Conservation (phyloP, 352 stramenopile genomes). For the Phytopythium chamaehyphon region DNA sequence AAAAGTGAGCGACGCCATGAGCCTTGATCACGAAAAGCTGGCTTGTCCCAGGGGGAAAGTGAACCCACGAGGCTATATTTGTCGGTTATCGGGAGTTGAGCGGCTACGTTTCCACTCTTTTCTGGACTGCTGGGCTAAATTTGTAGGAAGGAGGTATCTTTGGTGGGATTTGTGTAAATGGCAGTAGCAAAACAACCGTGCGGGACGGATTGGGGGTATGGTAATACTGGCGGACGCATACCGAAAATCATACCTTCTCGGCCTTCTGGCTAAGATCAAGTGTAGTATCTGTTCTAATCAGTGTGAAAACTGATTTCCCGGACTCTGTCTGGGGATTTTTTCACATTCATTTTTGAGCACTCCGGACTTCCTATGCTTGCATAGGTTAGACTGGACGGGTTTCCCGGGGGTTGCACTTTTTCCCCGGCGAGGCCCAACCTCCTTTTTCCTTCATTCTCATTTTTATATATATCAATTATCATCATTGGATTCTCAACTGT, state of each 20-base stretch:
- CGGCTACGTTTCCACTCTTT: too few relatives aligned
- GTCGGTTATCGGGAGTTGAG: too few relatives aligned
- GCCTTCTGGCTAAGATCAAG: slow-evolving; percentile 90
- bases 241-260: slow-evolving; percentile 64
- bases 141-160: too few relatives aligned
- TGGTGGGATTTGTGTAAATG: background rate
- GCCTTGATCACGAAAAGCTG: too few relatives aligned
- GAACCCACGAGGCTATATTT: too few relatives aligned
- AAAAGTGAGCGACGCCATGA: background rate
- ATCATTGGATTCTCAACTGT: too few relatives aligned
- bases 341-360: slow-evolving; percentile 83
- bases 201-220: background rate
- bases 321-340: slow-evolving; percentile 51
- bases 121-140: too few relatives aligned
- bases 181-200: background rate
- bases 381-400: slow-evolving; percentile 11
- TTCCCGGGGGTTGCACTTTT: slow-evolving; percentile 25
- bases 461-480: too few relatives aligned
- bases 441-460: background rate
- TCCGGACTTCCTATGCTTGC: slow-evolving; percentile 22
- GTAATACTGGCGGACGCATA: background rate
- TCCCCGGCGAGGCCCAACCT: slow-evolving; percentile 14
- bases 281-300: slow-evolving; percentile 93
- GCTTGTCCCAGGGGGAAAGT: too few relatives aligned
- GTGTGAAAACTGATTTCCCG: slow-evolving; percentile 86